These are phyloP conservation scores for Casuarina glauca DNA, from an alignment of 306 rosid genomes.

Conservation along the genomic window DNA sequence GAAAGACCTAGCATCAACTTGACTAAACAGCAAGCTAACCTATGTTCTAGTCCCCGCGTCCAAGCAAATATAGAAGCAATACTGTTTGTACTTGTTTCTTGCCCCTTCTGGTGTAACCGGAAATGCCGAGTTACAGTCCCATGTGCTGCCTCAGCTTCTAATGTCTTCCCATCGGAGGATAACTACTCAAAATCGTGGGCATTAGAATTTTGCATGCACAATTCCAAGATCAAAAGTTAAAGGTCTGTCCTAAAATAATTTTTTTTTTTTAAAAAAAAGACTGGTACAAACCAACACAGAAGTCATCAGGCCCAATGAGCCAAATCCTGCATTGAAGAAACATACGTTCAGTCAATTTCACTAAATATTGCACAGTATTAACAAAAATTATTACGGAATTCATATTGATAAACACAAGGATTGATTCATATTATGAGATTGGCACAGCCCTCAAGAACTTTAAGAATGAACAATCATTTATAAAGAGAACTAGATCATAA, in stretches of 20 bases:
- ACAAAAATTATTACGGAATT: background rate
- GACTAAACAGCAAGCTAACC: constrained; percentile 45
- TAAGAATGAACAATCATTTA: background rate
- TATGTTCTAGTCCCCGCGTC: constrained; percentile 94
- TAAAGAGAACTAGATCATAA: background rate
- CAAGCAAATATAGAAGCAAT: constrained; percentile 99
- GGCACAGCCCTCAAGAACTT: background rate
- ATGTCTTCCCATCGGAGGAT: constrained; percentile 93
- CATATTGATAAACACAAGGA: background rate
- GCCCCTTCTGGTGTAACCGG: constrained; percentile 87
- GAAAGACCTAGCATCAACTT: background rate
- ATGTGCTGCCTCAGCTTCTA: constrained; percentile 99
- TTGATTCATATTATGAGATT: background rate
- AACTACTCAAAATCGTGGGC: constrained; percentile 53
- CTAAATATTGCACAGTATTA: constrained; percentile 2
- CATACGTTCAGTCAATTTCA: constrained; percentile 29
- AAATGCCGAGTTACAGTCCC: constrained; percentile 98
- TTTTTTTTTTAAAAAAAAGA: background rate
- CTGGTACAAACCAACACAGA: constrained; percentile 78
- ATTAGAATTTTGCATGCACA: constrained; percentile 4
- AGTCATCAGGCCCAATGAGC: constrained; percentile 94
- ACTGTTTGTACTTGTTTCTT: constrained; percentile 97
- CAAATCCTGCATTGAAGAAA: constrained; percentile 72
- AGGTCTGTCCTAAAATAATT: background rate
- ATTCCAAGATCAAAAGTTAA: constrained; percentile 17